Conservation (phyloP, 192 early-diverging fungal genomes). For the Coemansia sp. region DNA sequence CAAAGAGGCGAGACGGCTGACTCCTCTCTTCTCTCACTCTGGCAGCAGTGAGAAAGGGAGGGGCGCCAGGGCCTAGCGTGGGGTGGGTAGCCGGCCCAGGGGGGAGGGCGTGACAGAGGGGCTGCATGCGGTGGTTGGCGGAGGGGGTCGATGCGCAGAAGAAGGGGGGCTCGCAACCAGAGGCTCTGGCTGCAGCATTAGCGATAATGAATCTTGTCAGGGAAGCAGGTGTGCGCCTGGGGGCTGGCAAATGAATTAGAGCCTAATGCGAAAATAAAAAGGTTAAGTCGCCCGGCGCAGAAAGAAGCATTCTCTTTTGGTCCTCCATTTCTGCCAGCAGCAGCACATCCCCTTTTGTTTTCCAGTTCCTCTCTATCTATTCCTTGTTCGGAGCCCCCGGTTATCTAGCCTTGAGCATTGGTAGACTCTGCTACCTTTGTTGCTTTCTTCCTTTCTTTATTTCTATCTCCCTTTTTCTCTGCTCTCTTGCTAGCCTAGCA, state of each 20-base stretch:
- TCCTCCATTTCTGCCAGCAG: constrained; percentile 1
- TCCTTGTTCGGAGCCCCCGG: neutral
- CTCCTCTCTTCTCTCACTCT: neutral
- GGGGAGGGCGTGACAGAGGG: constrained; percentile 10
- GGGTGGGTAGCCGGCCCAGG: neutral
- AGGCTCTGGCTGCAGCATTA: constrained; percentile 34
- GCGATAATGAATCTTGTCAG: constrained; percentile 43
- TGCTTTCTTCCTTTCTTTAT: neutral
- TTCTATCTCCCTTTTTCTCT: neutral
- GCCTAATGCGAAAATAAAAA: constrained; percentile 19
- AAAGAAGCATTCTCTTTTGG: neutral
- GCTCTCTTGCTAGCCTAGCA: neutral
- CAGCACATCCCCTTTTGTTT: neutral
- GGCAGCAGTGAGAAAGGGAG: neutral
- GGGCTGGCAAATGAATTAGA: constrained; percentile 41
- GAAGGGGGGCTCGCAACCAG: constrained; percentile 11
- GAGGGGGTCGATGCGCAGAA: constrained; percentile 6
- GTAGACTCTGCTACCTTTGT: neutral
- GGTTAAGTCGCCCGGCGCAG: constrained; percentile 21
- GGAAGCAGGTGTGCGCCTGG: constrained; percentile 20
- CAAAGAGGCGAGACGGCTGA: neutral
- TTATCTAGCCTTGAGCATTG: neutral
- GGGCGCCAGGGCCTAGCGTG: neutral
- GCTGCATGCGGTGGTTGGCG: constrained; percentile 11
- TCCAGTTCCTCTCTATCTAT: neutral